These are phyloP conservation scores for Backusella liffmaniae DNA, from an alignment of 192 early-diverging fungal species.

Conservation along the genomic window DNA sequence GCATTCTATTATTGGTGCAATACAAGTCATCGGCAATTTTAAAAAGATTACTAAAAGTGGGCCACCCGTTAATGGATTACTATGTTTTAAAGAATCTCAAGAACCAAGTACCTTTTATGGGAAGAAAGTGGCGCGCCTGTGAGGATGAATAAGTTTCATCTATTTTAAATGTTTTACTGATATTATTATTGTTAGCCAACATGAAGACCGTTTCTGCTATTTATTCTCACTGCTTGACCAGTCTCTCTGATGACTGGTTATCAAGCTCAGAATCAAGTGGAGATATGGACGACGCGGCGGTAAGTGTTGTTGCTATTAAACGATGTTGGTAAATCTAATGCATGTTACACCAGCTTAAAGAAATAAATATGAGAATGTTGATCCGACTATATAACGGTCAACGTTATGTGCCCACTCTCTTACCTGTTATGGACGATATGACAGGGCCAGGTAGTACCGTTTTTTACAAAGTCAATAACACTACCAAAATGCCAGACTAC, in stretches of 20 bases:
- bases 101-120: slow-evolving; percentile 75
- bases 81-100: slow-evolving; percentile 82
- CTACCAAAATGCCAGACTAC: slow-evolving; percentile 4
- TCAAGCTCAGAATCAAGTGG: slow-evolving; percentile 60
- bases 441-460: background rate
- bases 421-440: slow-evolving; percentile 14
- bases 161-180: background rate
- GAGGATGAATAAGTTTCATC: background rate
- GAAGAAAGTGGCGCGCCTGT: slow-evolving; percentile 79
- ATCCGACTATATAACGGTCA: slow-evolving; percentile 63
- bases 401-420: slow-evolving; percentile 24
- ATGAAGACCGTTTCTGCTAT: slow-evolving; percentile 82
- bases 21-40: slow-evolving; percentile 82
- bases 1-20: slow-evolving; percentile 75
- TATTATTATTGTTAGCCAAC: slow-evolving; percentile 44
- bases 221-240: slow-evolving; percentile 60
- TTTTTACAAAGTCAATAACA: background rate
- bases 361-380: slow-evolving; percentile 61
- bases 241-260: slow-evolving; percentile 70
- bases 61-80: slow-evolving; percentile 60
- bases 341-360: slow-evolving; percentile 49
- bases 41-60: slow-evolving; percentile 74
- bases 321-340: background rate
- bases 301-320: background rate
- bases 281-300: slow-evolving; percentile 5